phyloP scores from a whole-genome alignment of 108 stramenopile species.

The Fistulifera solaris region DNA sequence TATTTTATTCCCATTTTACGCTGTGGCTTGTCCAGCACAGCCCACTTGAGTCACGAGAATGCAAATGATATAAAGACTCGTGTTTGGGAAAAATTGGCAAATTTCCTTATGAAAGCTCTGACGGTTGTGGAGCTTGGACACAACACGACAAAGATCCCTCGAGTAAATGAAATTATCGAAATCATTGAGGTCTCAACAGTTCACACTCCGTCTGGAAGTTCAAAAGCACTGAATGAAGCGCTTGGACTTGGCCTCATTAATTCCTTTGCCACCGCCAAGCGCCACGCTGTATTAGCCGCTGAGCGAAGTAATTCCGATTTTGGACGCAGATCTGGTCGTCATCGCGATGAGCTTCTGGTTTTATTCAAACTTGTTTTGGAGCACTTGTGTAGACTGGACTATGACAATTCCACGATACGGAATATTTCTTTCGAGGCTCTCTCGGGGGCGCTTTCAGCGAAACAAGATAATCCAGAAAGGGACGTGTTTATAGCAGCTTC shows the following conservation, averaged over 20 bases:
- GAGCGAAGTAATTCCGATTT: not conserved
- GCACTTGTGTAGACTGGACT: not conserved
- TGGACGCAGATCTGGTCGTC: not conserved
- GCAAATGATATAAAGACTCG: not conserved
- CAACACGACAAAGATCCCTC: constrained; percentile 4
- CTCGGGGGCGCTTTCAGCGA: no score
- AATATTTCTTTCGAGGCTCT: not conserved
- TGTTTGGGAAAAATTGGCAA: constrained; percentile 1
- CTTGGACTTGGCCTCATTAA: not conserved
- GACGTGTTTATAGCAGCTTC: no score
- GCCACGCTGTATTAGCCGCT: not conserved
- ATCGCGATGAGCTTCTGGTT: constrained; percentile 8
- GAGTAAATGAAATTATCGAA: constrained; percentile 3
- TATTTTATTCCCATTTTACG: constrained; percentile 5
- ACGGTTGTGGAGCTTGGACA: constrained; percentile 4
- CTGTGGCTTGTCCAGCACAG: not conserved
- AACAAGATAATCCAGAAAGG: no score
- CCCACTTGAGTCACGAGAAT: not conserved
- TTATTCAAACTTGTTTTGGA: not conserved
- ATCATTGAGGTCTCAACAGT: not conserved
- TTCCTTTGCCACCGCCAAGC: not conserved
- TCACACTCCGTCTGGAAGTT: not conserved
- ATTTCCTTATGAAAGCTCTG: constrained; percentile 2
- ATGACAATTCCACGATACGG: constrained; percentile 1
- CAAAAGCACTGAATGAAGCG: not conserved